A percentile compares a stretch with the other conserved stretches of the same genome.
These are phyloP conservation scores for Physcia stellaris DNA, from an alignment of 495 filamentous ascomycete genomes.

Conservation along the genomic window DNA sequence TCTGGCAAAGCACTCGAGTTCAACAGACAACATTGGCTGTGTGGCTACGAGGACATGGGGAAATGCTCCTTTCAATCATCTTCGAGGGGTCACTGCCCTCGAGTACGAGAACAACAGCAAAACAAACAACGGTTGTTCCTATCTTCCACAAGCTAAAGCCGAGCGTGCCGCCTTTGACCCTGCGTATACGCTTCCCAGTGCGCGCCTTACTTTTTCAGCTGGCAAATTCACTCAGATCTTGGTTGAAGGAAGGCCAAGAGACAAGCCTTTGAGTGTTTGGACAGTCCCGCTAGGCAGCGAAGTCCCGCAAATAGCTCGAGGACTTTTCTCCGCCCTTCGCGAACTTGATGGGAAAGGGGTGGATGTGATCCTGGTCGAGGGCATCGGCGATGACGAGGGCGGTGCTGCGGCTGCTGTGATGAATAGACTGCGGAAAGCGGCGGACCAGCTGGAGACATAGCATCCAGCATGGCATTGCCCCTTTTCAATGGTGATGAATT, in stretches of 20 bases:
- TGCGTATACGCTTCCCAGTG: not conserved
- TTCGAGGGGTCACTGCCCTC: not conserved
- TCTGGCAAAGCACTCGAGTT: constrained; percentile 2
- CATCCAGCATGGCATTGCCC: not conserved
- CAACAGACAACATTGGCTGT: constrained; percentile 16
- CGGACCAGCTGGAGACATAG: constrained; percentile 34
- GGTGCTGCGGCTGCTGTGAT: constrained; percentile 88
- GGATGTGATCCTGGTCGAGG: constrained; percentile 84
- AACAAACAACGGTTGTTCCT: not conserved
- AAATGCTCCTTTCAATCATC: constrained; percentile 7
- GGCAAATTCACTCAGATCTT: not conserved
- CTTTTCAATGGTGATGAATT: too few species aligned
- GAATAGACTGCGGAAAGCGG: constrained; percentile 88
- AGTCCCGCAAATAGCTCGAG: constrained; percentile 61
- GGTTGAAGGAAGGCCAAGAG: not conserved
- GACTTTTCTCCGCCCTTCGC: constrained; percentile 74
- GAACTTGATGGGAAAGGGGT: constrained; percentile 69
- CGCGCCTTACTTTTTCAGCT: not conserved
- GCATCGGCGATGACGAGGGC: constrained; percentile 58
- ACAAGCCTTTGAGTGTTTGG: constrained; percentile 4
- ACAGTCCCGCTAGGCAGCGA: constrained; percentile 48
- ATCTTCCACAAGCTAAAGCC: not conserved
- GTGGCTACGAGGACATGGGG: constrained; percentile 23
- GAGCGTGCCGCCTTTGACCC: not conserved
- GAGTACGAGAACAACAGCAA: not conserved